phyloP scores from a whole-genome alignment of 1,284 basidiomycete species.

The Takashimella koratensis region DNA sequence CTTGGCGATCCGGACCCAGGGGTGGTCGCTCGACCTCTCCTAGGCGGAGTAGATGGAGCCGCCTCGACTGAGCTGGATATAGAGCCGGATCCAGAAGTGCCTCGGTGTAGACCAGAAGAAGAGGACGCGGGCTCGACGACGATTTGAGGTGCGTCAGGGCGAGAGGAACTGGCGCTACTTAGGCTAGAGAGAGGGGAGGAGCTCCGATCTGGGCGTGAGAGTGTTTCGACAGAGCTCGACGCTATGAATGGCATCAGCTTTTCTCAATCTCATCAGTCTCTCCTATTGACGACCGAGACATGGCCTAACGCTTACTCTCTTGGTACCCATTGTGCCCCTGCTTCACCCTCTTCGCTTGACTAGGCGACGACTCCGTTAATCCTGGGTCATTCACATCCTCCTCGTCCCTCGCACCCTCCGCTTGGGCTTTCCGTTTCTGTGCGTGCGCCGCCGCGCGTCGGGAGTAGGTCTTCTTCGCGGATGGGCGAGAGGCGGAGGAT shows the following conservation, averaged over 20 bases:
- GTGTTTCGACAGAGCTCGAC: no score
- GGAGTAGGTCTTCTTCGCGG: slow-evolving; percentile 1
- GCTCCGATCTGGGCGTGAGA: no score
- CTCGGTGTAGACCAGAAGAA: neutral
- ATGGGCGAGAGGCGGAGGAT: neutral
- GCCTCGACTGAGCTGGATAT: neutral
- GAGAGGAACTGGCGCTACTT: no score
- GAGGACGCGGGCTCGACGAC: neutral
- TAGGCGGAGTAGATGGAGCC: neutral
- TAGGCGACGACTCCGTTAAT: no score
- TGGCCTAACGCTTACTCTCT: neutral
- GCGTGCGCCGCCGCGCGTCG: neutral
- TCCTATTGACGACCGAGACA: no score
- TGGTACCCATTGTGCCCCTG: neutral
- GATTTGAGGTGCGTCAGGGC: neutral
- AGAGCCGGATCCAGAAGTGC: neutral
- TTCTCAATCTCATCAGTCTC: no score
- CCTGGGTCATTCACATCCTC: neutral
- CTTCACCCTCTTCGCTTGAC: neutral
- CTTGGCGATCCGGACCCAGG: slow-evolving; percentile 14
- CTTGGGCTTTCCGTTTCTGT: neutral
- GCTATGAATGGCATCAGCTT: no score
- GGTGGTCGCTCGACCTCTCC: neutral
- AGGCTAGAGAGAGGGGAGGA: no score
- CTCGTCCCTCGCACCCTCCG: neutral